Base-by-base conservation (phyloP, 1,284 basidiomycete genomes). In the Phlebopus sp. region DNA sequence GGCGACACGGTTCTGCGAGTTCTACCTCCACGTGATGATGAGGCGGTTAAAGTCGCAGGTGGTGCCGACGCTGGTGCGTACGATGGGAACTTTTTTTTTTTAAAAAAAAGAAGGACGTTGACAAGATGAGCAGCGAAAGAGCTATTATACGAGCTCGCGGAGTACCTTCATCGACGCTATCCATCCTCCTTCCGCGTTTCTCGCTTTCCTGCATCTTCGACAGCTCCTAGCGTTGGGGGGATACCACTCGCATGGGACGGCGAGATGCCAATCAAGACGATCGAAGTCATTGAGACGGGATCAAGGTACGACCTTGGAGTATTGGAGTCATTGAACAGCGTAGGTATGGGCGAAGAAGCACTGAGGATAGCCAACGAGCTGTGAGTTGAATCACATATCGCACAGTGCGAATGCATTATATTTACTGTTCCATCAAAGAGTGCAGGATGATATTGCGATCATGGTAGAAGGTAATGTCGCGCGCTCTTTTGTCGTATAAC, bases 371-470 rank as follows among this genome's bases (percentile, higher is more conserved):
- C 82, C 19, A 78, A 81, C n/a, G 61, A 80, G 48, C 56, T 87
- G 84, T 86, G 52, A 64, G 82, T 75, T 23, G 15, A 49, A 31
- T 15, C 36, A 30, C 4, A 13, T 15, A n/a, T 4, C 7, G 4
- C 17, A 17, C 11, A 19, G 15, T 23, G 35, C 19, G 1, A 14
- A 0, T 21, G 21, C 29, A 31, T 17, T 15, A 47, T 30, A 47
- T 19, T 54, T 32, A 5, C 27, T 38, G 41, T 23, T 43, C 40
- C 13, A 34, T 30, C 39, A 13, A 45, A 77, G 79, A 27, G 66
- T 79, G 4, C 85, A 88, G 56, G 88, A 91, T 52, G 88, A 91
- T 58, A 69, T 90, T 36, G 85, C 85, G 11, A 60, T 91, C 11
- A 86, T 91, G 85, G 67, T 89, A 25, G 84, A 89, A 75, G 86